phyloP scores from a whole-genome alignment of 352 stramenopile species.

The Pythium oligandrum region DNA sequence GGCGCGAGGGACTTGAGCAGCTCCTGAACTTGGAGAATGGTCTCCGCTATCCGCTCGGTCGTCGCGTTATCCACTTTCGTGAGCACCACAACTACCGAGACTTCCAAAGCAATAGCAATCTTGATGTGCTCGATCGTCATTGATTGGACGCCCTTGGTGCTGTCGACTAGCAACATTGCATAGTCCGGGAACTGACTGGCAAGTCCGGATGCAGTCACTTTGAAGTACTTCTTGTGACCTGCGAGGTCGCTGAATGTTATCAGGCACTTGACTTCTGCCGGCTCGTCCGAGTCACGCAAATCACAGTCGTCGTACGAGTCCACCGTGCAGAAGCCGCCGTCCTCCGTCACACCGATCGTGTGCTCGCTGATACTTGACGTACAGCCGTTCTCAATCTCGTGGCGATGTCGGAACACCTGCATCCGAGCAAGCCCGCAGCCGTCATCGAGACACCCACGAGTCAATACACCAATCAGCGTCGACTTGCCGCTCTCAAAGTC shows the following conservation, averaged over 20 bases:
- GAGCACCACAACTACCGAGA: conserved; percentile 74
- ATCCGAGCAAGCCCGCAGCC: conserved; percentile 81
- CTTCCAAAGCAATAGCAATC: conserved; percentile 66
- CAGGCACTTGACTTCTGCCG: conserved; percentile 23
- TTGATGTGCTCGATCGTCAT: conserved; percentile 81
- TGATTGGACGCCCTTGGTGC: conserved; percentile 47
- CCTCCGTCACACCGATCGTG: conserved; percentile 60
- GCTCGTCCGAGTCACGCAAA: conserved; percentile 42
- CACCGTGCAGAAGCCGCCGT: conserved; percentile 50
- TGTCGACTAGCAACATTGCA: conserved; percentile 80
- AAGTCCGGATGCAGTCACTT: conserved; percentile 80
- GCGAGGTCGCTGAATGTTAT: conserved; percentile 76
- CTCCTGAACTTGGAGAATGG: conserved; percentile 36
- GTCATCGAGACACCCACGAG: conserved; percentile 77
- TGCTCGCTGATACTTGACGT: conserved; percentile 89
- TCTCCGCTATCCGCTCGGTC: conserved; percentile 39
- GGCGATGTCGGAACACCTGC: conserved; percentile 86
- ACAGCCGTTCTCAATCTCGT: conserved; percentile 87
- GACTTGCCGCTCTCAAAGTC: conserved; percentile 87
- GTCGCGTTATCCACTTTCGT: conserved; percentile 64
- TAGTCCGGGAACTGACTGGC: conserved; percentile 85
- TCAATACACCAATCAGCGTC: conserved; percentile 87
- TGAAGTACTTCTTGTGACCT: conserved; percentile 87
- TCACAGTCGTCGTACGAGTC: conserved; percentile 46
- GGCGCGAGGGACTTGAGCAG: conserved; percentile 27